Percentiles rank a stretch among this genome's conserved stretches.
Evolutionary conservation across 495 filamentous ascomycete species (phyloP).

Genomic region (Umbilicaria muhlenbergii): DNA sequence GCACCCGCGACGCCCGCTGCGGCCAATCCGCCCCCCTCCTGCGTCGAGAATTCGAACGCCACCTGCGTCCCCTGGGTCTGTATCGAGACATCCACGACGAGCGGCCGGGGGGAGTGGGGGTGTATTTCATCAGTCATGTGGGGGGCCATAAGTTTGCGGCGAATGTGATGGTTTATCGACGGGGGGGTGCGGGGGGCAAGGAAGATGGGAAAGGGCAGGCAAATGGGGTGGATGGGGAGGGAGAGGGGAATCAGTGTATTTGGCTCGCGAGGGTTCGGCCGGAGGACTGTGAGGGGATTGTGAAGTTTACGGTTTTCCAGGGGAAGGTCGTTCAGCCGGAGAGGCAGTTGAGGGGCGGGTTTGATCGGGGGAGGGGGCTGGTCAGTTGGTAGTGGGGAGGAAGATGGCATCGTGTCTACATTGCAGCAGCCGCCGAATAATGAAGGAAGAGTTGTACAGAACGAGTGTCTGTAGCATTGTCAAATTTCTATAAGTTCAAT

Average conservation of each 20-base stretch:
- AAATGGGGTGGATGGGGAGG: conserved; percentile 26
- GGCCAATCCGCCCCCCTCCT: conserved; percentile 84
- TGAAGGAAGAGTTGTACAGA: too few relatives aligned
- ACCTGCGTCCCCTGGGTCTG: conserved; percentile 68
- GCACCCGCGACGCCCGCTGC: conserved; percentile 84
- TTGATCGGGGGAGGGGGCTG: conserved; percentile 64
- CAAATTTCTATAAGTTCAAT: too few relatives aligned
- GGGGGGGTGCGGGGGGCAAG: conserved; percentile 29
- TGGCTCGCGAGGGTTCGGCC: conserved; percentile 84
- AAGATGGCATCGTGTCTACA: background rate
- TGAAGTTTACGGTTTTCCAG: conserved; percentile 77
- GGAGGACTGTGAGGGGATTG: conserved; percentile 88
- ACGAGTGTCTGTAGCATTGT: too few relatives aligned
- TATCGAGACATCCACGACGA: conserved; percentile 79
- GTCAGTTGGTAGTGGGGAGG: conserved; percentile 59
- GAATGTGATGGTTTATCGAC: conserved; percentile 81
- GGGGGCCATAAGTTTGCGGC: conserved; percentile 91
- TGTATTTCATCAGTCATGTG: conserved; percentile 93
- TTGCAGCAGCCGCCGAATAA: background rate
- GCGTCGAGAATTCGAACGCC: conserved; percentile 71
- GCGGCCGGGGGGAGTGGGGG: conserved; percentile 74
- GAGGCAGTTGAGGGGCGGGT: conserved; percentile 72
- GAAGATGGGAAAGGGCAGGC: conserved; percentile 17
- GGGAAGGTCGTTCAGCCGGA: conserved; percentile 87
- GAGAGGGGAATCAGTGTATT: conserved; percentile 69